Conservation (phyloP, 306 rosid species). For the Erythrophleum fordii region DNA sequence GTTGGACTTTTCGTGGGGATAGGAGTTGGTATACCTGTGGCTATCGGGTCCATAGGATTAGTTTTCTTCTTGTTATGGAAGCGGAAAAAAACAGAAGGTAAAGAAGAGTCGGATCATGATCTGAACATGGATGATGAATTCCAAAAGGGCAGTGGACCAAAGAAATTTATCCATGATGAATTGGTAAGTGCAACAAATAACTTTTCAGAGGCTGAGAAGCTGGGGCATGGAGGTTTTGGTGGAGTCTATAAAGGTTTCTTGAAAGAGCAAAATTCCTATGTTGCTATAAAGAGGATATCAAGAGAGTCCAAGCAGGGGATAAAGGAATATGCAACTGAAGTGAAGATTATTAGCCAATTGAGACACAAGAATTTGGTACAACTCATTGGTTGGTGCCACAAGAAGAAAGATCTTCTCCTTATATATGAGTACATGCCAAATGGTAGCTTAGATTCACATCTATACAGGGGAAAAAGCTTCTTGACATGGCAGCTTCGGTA, state of each 20-base stretch:
- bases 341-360: conserved; percentile 32
- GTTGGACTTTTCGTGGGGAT: background rate
- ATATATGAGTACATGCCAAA: conserved; percentile 37
- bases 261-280: background rate
- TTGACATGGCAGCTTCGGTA: conserved; percentile 22
- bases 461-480: background rate
- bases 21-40: background rate
- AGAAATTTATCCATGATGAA: conserved; percentile 21
- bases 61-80: background rate
- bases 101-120: conserved; percentile 13
- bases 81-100: background rate
- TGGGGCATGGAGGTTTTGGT: conserved; percentile 34
- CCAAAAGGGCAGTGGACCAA: conserved; percentile 21
- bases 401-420: conserved; percentile 10
- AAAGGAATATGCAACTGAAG: conserved; percentile 22
- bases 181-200: conserved; percentile 29
- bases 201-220: conserved; percentile 17
- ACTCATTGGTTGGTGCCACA: conserved; percentile 42
- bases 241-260: conserved; percentile 26
- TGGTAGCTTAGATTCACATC: conserved; percentile 37
- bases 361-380: conserved; percentile 36
- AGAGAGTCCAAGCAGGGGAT: conserved; percentile 10
- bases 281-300: conserved; percentile 33
- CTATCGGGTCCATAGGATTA: background rate
- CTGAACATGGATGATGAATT: conserved; percentile 38